Base-by-base conservation (phyloP, 2,329 filamentous ascomycete species). In the Hansfordia pulvinata region DNA sequence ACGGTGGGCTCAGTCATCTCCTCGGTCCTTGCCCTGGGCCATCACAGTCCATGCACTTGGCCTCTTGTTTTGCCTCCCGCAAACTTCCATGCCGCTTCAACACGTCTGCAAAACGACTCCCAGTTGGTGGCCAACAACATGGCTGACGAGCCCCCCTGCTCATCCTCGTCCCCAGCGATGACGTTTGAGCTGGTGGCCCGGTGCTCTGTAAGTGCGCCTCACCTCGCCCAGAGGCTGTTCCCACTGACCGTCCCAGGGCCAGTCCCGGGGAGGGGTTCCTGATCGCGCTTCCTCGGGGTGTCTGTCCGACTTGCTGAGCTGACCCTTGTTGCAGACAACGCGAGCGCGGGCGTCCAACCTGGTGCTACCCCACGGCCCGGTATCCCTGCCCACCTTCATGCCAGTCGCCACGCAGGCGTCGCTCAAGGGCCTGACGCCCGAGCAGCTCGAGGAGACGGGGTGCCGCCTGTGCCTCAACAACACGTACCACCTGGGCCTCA, bases 351-450 rank as follows among this genome's bases (percentile, higher is more conserved):
- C 90, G 26, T 90, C 90, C 28, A 75, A 73, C 32, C 65, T 98
- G 28, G 79, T 76, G 25, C 74, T 98, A 15, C 88, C 90, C 26
- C 92, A 98, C 71, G 90, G 90, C 31, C 67, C 78, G 2, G 86
- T 98, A 15, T 72, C 80, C 42, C 69, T 96, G 17, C 90, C 92
- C 6, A 75, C 96, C 31, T 98, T 98, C 54, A 98, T 98, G 90
- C 90, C 90, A 10, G 90, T 98, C 22, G 90, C 90, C 17, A 98
- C 90, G 1, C 90, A 98, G 54, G 90, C 83, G 1, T 93, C 88
- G 1, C 64, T 98, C 20, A 98, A 98, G 50, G 90, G 90, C 22
- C 58, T 98, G 30, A 96, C 90, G 1, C 85, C 88, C 2, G 77
- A 88, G 38, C 90, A 98, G 47, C 64, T 98, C 3, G 86, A 90